These are phyloP conservation scores for Epicoccum nigrum DNA, from an alignment of 2,329 filamentous ascomycete species.

Conservation along the genomic window DNA sequence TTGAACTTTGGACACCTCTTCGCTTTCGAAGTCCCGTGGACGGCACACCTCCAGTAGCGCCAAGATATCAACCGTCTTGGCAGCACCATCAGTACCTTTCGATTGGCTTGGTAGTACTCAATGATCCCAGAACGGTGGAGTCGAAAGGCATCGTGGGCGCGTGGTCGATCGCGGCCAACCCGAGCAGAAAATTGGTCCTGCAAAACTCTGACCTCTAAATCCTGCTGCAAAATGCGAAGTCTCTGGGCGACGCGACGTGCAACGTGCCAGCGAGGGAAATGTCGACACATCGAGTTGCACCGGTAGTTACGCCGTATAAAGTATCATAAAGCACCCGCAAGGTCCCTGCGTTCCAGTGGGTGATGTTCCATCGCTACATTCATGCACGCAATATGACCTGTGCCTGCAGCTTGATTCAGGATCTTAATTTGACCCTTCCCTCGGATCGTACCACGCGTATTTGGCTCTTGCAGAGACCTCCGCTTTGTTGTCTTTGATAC, in stretches of 20 bases:
- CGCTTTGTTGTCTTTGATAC: not conserved
- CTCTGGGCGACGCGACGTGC: not conserved
- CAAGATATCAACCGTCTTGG: constrained; percentile 4
- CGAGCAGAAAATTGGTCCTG: not conserved
- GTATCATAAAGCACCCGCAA: not conserved
- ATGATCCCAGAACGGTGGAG: constrained; percentile 1
- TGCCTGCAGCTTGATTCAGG: too few relatives aligned
- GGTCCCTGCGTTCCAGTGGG: not conserved
- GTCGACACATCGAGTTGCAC: not conserved
- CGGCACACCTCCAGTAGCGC: not conserved
- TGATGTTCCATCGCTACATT: too few relatives aligned
- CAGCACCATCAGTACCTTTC: not conserved
- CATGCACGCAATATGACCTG: too few relatives aligned
- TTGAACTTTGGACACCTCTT: too few relatives aligned
- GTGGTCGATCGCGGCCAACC: not conserved
- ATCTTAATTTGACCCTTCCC: not conserved
- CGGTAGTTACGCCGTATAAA: not conserved
- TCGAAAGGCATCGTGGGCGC: not conserved
- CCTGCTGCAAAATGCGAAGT: too few relatives aligned
- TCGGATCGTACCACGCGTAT: too few relatives aligned
- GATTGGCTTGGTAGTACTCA: not conserved
- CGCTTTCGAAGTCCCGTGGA: not conserved
- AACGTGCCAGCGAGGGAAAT: not conserved
- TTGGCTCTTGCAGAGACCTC: not conserved
- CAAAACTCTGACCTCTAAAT: too few relatives aligned